Base-by-base conservation (phyloP, 2,329 filamentous ascomycete species). In the Calonectria pseudoturangicola region DNA sequence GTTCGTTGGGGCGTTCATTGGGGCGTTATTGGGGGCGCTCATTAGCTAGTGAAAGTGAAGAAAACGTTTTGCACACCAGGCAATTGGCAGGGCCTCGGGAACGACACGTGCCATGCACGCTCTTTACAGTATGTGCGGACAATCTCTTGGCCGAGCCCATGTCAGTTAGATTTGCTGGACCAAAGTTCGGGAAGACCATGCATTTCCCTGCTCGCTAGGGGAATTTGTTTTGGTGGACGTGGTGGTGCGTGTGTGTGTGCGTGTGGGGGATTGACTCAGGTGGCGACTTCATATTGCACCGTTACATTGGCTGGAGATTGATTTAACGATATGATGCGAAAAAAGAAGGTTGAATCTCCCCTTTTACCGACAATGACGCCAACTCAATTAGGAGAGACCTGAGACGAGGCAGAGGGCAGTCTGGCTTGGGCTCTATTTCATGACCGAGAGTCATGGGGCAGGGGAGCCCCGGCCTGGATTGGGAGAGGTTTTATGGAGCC, bases 361-460 rank as follows among this genome's bases (percentile, higher is more conserved):
- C 47, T 51, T 71, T 60, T 67, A 67, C 54, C 64, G 41, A 64
- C n/a, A 51, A 63, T 43, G 66, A 68, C 56, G 56, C 66, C 56
- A 68, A 51, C 33, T 21, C 12, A 60, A 36, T 41, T 60, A 16
- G 28, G 66, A 51, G 56, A 50, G 69, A 62, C 64, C 64, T 71
- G 56, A 64, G 56, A 71, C 69, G 64, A 67, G 45, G 60, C 51
- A 64, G 33, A 58, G 33, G 41, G 28, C 66, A 63, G 47, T 21
- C 21, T 56, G 12, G 60, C 21, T 51, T 21, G 58, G 67, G 47
- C 47, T 15, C 50, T 71, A 51, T 66, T 66, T 66, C 36, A 28
- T 66, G 68, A 54, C 25, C 27, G 54, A 47, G 36, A 27, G 45
- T n/a, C 45, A 47, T 30, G 64, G 39, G 56, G 56, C 51, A 47